Evolutionary conservation across 2,329 filamentous ascomycete species (phyloP), one percentile per base, ranked within the genome.

Genomic region (Cladophialophora immunda): DNA sequence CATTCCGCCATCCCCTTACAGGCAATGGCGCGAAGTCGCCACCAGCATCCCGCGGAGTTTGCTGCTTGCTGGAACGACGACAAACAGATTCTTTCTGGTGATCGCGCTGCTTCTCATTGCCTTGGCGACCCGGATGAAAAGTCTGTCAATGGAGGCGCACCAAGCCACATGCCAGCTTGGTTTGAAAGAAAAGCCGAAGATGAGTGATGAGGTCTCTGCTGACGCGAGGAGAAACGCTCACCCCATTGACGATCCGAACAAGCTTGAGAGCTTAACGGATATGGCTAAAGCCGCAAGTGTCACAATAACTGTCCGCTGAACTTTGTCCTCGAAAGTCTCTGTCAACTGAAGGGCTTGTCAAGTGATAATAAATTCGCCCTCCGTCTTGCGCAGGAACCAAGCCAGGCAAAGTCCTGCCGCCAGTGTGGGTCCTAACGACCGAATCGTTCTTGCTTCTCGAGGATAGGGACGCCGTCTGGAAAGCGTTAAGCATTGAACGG

Each of bases 211-310:
- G 9, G 19, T 22, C 38, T 50, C 13, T 25, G 19, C 45, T 25
- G 19, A 25, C 22, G 45, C 19, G 45, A 50, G 45, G 19, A 25
- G 19, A 50, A 50, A 50, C 22, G 45, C 22, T 50, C 45, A 13
- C 45, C 45, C 4, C 45, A 50, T 25, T 25, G 45, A 50, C 45
- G 45, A 50, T 50, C 45, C 7, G 19, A 50, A 50, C 45, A 50
- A 25, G 17, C 5, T 25, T 25, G 45, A 8, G 19, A 19, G 45
- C 45, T 22, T 50, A 50, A 25, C 45, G 45, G 45, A 50, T 13
- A 50, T 50, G 45, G 45, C 45, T 50, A 3, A 50, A 50, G 19
- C 45, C 45, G 45, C 45, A 11, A 50, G 45, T 50, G 45, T 25
- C 45, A 50, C 4, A 25, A 25, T 8, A 25, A 25, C 19, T n/a